Evolutionary conservation across 257 asterid species (phyloP).

Genomic region (Fraxinus cuspidata): DNA sequence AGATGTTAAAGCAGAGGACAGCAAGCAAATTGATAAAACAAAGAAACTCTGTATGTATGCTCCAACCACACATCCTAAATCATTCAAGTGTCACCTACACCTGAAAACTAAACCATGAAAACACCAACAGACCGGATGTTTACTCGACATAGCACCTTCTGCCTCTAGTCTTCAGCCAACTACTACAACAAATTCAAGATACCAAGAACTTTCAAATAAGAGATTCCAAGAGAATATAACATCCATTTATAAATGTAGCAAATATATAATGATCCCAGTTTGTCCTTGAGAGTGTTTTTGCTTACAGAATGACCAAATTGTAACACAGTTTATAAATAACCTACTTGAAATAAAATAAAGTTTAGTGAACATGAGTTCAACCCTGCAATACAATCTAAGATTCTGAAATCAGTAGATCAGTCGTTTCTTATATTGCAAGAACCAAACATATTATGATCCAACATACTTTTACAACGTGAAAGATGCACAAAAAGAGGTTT

Average conservation of each 20-base stretch:
- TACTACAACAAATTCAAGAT: background rate
- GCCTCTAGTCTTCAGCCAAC: background rate
- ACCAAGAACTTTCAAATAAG: background rate
- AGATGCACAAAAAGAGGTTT: background rate
- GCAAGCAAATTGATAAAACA: background rate
- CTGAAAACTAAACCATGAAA: background rate
- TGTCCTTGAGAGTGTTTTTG: background rate
- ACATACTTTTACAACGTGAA: background rate
- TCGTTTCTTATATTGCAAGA: background rate
- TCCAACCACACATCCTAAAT: background rate
- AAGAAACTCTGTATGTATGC: background rate
- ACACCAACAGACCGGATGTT: background rate
- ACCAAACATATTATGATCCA: background rate
- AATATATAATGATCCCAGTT: background rate
- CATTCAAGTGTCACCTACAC: background rate
- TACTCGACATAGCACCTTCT: background rate
- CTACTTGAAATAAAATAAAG: background rate
- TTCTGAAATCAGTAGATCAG: background rate
- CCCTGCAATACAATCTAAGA: background rate
- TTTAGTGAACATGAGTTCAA: background rate
- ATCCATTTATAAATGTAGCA: background rate
- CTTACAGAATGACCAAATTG: slow-evolving; percentile 1
- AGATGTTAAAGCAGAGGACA: background rate
- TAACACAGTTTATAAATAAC: background rate
- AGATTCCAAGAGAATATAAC: too few species aligned